phyloP scores from a whole-genome alignment of 352 stramenopile genomes.

The Phytophthora sp. region DNA sequence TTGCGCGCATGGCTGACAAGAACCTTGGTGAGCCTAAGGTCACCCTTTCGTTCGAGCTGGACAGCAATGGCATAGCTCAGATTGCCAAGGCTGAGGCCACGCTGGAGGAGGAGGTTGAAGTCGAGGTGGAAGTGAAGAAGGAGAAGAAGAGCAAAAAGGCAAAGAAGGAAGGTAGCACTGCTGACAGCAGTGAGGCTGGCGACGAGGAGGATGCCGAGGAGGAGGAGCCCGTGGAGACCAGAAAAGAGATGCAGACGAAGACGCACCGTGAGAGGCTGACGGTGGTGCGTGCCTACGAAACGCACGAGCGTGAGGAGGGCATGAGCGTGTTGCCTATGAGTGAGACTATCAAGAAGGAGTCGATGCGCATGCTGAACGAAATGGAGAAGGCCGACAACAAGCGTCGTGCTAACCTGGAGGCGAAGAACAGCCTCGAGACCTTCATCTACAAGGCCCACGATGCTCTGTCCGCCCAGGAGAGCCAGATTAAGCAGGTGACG shows the following conservation, averaged over 20 bases:
- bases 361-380: conserved; percentile 65
- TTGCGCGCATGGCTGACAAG: conserved; percentile 89
- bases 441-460: conserved; percentile 95
- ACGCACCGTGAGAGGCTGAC: conserved; percentile 80
- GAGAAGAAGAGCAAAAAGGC: conserved; percentile 64
- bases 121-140: conserved; percentile 69
- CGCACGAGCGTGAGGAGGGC: conserved; percentile 34
- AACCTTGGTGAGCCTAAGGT: conserved; percentile 92
- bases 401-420: conserved; percentile 72
- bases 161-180: conserved; percentile 44
- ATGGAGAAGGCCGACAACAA: conserved; percentile 78
- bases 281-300: conserved; percentile 51
- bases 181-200: conserved; percentile 35
- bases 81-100: conserved; percentile 94
- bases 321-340: conserved; percentile 75
- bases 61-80: conserved; percentile 89
- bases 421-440: conserved; percentile 93
- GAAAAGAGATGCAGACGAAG: conserved; percentile 91
- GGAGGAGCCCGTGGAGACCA: conserved; percentile 37
- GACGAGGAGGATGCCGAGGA: conserved; percentile 52
- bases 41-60: conserved; percentile 94
- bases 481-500: conserved; percentile 77
- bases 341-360: conserved; percentile 63
- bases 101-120: conserved; percentile 86
- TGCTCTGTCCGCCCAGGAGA: conserved; percentile 77